phyloP scores from a whole-genome alignment of 75 land plant genomes.

The Pinus tabuliformis region DNA sequence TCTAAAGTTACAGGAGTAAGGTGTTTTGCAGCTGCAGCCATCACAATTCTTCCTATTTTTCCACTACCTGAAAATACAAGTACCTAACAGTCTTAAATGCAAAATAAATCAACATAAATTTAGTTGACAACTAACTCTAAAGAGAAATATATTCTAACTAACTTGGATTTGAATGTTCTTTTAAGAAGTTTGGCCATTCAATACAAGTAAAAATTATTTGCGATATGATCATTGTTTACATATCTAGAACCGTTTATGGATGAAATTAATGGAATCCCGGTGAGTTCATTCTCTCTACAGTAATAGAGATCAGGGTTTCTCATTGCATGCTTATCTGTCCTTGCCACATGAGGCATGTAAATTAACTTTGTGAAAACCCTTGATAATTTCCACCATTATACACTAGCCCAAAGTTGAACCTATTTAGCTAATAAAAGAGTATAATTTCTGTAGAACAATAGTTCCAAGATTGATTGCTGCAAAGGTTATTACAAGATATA shows the following conservation, averaged over 20 bases:
- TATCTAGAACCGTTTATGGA: not conserved
- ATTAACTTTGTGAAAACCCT: not conserved
- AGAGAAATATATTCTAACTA: not conserved
- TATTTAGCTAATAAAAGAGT: not conserved
- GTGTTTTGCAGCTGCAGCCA: slow-evolving; percentile 96
- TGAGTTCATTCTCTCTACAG: not conserved
- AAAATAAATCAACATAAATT: not conserved
- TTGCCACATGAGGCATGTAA: not conserved
- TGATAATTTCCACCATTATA: not conserved
- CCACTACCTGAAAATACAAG: slow-evolving; percentile 52
- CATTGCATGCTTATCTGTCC: not conserved
- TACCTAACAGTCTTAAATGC: not conserved
- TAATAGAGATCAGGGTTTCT: not conserved
- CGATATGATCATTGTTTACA: not conserved
- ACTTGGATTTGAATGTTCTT: not conserved
- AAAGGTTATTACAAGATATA: not conserved
- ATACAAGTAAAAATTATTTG: not conserved
- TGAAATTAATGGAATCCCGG: not conserved
- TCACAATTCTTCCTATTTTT: slow-evolving; percentile 77
- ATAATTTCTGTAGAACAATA: not conserved
- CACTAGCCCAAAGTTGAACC: not conserved
- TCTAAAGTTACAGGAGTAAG: slow-evolving; percentile 93
- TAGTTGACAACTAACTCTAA: not conserved
- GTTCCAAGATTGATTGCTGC: too few relatives aligned
- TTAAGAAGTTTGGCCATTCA: not conserved